Base-by-base conservation (phyloP, 2,329 filamentous ascomycete species). In the Cercospora nicotianae region DNA sequence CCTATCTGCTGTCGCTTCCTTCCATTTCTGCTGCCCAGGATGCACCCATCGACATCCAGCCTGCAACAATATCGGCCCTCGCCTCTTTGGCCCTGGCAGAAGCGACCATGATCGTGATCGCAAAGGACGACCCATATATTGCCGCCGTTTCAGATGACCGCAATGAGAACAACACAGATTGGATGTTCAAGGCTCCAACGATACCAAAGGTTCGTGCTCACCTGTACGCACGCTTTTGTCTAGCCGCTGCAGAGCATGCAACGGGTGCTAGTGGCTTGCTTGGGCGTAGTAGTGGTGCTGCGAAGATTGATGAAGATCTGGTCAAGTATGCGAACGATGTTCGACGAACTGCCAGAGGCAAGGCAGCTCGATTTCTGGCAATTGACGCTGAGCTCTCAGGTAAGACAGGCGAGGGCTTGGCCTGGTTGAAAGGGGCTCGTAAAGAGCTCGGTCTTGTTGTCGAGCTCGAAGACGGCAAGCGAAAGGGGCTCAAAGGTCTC, bases 101-200 rank as follows among this genome's bases (percentile, higher is more conserved):
- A 80, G 94, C 94, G 0, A 97, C 94, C 0, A 85, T 98, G 1
- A 86, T 97, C 1, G 93, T 93, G 0, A 93, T 98, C 0, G 79
- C 96, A 60, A 98, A 98, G 74, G 94, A 98, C 77, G 95, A 99
- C 75, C 93, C 94, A 0, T 98, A 97, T 76, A 91, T 94, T 1
- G 89, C 91, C 1, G 87, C 90, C 6, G 90, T 96, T 2, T 89
- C 93, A 0, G 92, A 96, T 75, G 88, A 90, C 66, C 87, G 94
- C 59, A 96, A 96, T 76, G 87, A 90, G 63, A 89, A 90, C 72
- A 93, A 94, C 78, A 93, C 87, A 69, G 94, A 98, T 72, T 99
- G 94, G 94, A 98, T 98, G 93, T 96, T 95, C 79, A 92, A 91
- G 75, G 87, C 93, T 0, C 93, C 94, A 0, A 89, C 93, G 61